Conservation (phyloP, 1,139 yeast species). For the Oligophagozyma castellii region DNA sequence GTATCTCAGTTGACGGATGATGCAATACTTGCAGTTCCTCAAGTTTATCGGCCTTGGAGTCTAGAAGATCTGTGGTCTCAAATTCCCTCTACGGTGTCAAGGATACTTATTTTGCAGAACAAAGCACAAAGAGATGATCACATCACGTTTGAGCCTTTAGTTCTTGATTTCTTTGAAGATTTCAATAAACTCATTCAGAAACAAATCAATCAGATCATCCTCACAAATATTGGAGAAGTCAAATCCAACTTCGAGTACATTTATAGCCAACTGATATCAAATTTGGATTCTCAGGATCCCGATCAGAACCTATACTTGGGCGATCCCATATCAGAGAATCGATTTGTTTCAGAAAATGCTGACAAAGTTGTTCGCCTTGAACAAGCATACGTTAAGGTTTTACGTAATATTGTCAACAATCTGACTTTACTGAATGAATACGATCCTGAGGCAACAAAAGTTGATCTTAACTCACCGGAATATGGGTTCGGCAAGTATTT, state of each 20-base stretch:
- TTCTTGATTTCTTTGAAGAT: constrained; percentile 63
- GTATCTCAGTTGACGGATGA: constrained; percentile 25
- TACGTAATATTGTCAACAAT: constrained; percentile 49
- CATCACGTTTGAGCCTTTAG: constrained; percentile 42
- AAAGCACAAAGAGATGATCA: constrained; percentile 38
- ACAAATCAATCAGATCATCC: constrained; percentile 34
- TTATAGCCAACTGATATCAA: constrained; percentile 37
- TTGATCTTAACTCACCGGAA: constrained; percentile 47
- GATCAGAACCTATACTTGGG: constrained; percentile 56
- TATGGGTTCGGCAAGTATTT: constrained; percentile 74
- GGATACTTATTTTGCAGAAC: constrained; percentile 48
- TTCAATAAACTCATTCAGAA: constrained; percentile 34
- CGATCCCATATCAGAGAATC: constrained; percentile 5
- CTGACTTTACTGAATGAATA: constrained; percentile 48
- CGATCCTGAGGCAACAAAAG: constrained; percentile 31
- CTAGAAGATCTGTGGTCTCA: constrained; percentile 34
- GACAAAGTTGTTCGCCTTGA: constrained; percentile 43
- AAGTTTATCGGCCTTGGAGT: constrained; percentile 62
- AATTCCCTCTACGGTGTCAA: constrained; percentile 43
- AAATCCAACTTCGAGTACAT: constrained; percentile 36
- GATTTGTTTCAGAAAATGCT: constrained; percentile 14
- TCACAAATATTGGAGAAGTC: constrained; percentile 44
- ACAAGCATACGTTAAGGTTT: constrained; percentile 63
- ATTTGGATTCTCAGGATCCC: constrained; percentile 41
- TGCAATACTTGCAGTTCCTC: constrained; percentile 42